Conservation (phyloP, 2,329 filamentous ascomycete species). For the Penicillium brevicompactum region DNA sequence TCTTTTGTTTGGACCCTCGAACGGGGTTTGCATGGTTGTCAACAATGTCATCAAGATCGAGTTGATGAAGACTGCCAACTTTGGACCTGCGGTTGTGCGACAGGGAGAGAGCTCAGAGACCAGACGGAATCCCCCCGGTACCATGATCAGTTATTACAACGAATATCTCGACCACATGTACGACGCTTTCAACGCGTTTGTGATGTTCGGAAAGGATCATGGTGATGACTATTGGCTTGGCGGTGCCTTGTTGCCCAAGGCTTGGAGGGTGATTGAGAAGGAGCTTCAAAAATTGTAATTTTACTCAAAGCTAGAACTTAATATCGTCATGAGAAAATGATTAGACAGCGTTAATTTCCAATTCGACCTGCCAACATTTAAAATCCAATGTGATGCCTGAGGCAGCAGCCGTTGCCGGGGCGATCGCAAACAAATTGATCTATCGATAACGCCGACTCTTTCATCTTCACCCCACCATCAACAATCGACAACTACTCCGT, state of each 20-base stretch:
- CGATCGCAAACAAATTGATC: conserved; percentile 12
- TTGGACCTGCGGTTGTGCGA: conserved; percentile 7
- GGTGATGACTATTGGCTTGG: conserved; percentile 14
- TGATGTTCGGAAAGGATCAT: conserved; percentile 16
- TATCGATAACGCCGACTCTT: conserved; percentile 18
- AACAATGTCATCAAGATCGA: conserved; percentile 16
- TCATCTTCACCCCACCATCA: conserved; percentile 6
- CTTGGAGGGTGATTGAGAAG: conserved; percentile 13
- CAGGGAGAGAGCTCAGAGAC: conserved; percentile 6
- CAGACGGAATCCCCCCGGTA: conserved; percentile 11
- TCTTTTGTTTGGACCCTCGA: conserved; percentile 7
- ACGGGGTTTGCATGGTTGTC: conserved; percentile 2
- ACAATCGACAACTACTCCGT: not conserved
- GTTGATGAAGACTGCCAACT: conserved; percentile 10
- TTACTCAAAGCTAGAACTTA: not conserved
- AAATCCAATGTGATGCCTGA: conserved; percentile 5
- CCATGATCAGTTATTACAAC: conserved; percentile 14
- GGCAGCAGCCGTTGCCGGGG: conserved; percentile 16
- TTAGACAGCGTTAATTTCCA: not conserved
- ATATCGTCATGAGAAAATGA: not conserved
- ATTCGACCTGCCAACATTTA: not conserved
- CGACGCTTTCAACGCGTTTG: conserved; percentile 7
- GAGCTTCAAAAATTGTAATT: not conserved
- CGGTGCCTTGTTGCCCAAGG: conserved; percentile 9
- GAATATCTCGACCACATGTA: conserved; percentile 9